Evolutionary conservation across 2,329 filamentous ascomycete genomes (phyloP).

Genomic region (Macrophomina tecta): DNA sequence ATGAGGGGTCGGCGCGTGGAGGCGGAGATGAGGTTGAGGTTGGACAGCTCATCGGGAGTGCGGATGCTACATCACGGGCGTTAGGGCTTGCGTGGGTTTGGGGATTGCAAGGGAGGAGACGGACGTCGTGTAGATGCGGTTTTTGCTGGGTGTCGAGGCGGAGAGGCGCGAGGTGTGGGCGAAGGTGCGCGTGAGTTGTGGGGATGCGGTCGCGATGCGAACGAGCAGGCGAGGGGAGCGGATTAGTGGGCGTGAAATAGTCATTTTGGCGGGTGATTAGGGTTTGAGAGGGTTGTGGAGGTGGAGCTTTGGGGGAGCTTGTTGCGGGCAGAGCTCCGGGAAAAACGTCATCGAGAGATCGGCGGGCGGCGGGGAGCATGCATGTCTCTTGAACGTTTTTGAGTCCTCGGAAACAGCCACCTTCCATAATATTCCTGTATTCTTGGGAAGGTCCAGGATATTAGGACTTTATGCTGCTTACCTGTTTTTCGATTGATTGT

Average conservation of each 20-base stretch:
- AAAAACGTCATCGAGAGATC: constrained; percentile 23
- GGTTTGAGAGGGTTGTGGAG: neutral
- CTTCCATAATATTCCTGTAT: no score
- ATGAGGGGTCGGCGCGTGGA: constrained; percentile 52
- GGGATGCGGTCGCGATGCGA: neutral
- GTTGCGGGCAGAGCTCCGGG: neutral
- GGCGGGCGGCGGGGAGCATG: neutral
- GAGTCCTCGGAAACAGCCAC: no score
- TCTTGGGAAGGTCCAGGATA: no score
- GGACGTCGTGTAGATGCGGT: constrained; percentile 26
- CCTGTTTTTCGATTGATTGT: no score
- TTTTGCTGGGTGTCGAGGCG: neutral
- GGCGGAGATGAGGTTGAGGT: constrained; percentile 54
- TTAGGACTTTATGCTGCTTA: no score
- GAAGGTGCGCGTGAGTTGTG: neutral
- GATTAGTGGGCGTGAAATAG: neutral
- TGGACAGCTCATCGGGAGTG: constrained; percentile 54
- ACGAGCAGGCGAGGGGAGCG: constrained; percentile 1
- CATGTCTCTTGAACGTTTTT: neutral
- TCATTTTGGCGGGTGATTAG: constrained; percentile 13
- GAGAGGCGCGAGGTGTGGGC: neutral
- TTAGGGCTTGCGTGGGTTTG: neutral
- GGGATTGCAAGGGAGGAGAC: neutral
- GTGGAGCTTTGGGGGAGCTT: neutral
- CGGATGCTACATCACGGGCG: constrained; percentile 40